Evolutionary conservation across 2,329 filamentous ascomycete genomes (phyloP).

Genomic region (Colletotrichum karsti): DNA sequence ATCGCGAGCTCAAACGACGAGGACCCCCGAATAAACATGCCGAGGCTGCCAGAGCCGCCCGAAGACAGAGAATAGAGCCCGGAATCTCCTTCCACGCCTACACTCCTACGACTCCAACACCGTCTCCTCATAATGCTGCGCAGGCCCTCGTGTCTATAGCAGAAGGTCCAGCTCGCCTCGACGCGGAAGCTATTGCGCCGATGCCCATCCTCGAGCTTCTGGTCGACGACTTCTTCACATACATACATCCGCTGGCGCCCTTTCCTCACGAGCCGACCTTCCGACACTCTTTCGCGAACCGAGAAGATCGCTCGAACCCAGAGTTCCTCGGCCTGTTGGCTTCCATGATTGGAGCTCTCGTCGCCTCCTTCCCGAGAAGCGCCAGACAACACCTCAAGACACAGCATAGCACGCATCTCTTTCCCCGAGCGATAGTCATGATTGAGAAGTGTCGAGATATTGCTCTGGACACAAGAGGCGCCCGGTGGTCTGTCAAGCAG

Average conservation of each 20-base stretch:
- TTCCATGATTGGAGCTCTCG: constrained; percentile 78
- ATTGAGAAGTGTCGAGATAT: constrained; percentile 77
- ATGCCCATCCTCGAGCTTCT: constrained; percentile 73
- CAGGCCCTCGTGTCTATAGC: constrained; percentile 58
- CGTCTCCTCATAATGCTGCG: constrained; percentile 55
- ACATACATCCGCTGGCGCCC: constrained; percentile 79
- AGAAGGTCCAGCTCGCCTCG: constrained; percentile 49
- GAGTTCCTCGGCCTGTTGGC: constrained; percentile 76
- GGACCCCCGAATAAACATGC: constrained; percentile 68
- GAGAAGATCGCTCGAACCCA: constrained; percentile 72
- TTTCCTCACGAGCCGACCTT: constrained; percentile 85
- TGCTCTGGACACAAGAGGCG: constrained; percentile 72
- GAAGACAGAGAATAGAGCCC: constrained; percentile 51
- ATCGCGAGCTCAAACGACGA: constrained; percentile 65
- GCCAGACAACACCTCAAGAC: constrained; percentile 75
- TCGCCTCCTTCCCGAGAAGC: constrained; percentile 79
- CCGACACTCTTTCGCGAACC: constrained; percentile 70
- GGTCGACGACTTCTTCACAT: constrained; percentile 85
- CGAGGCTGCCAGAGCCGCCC: constrained; percentile 63
- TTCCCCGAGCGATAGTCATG: constrained; percentile 74
- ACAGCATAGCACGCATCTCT: constrained; percentile 70
- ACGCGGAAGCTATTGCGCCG: constrained; percentile 76
- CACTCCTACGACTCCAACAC: constrained; percentile 34
- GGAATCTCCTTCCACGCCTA: constrained; percentile 13
- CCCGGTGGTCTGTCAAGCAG: constrained; percentile 56